Base-by-base conservation (phyloP, 192 early-diverging fungal genomes). In the Gaertneriomyces semiglobifer region DNA sequence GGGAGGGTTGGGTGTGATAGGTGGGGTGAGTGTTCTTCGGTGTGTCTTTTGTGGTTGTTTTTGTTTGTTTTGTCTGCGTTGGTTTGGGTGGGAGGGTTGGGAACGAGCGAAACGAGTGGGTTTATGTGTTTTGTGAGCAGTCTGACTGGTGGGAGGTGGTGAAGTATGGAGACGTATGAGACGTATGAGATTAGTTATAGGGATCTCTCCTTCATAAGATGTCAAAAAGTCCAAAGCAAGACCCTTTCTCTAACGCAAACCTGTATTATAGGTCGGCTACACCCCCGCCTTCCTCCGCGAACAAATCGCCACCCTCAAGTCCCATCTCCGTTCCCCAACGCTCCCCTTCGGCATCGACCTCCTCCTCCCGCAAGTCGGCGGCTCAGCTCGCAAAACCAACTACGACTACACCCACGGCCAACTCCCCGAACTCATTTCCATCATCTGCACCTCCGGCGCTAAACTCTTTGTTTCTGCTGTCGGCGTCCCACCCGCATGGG, bases 371-470 rank as follows among this genome's bases (percentile, higher is more conserved):
- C 76, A 78, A 51, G 73, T 80, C 51, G 78, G 78, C 11, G 77
- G 71, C 4, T 74, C 56, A 45, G 78, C 78, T 18, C 58, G 78
- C 18, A 77, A 77, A 64, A 80, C 78, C 20, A 80, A 80, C 68
- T 76, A 79, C 54, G 77, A 79, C 71, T 79, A 76, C 70, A 79
- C 76, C 43, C 54, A 79, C n/a, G 78, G 77, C 8, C 47, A 77
- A 38, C 74, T 80, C 19, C 78, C 78, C 7, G 78, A 78, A 53
- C 65, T 80, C 19, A 78, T 80, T 57, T 72, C 79, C 60, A 65
- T 80, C 52, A 76, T 80, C 55, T 73, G 76, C 60, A 44, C 62
- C 38, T 60, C 62, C 19, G 65, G 69, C 45, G 70, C 69, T 25
- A 80, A 77, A 43, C 67, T 80, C 12, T 80, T 80, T 67, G 77